Evolutionary conservation across 768 basidiomycete species (phyloP), one percentile per base, ranked within the genome.

Genomic region (Leucocoprinus sp.): DNA sequence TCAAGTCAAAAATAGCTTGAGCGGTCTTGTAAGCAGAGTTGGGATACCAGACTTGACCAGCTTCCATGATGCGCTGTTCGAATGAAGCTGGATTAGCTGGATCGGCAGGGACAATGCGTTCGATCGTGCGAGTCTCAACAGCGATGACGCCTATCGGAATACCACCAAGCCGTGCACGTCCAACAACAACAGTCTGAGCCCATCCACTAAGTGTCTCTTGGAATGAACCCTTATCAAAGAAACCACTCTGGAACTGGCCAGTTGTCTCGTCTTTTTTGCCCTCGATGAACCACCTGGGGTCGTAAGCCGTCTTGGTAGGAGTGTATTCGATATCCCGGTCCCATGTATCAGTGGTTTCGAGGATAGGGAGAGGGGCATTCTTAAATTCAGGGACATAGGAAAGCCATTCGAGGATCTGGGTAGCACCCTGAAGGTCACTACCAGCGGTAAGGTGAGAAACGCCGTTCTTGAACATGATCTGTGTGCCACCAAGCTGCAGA

Each of bases 381-480:
- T 84, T 91, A 55, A 70, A 68, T 57, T 85, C 86, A 8, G 96
- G 95, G 2, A 98, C 76, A 62, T 92, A 99, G 7, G 93, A 88
- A 49, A 99, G 61, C 92, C 96, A 99, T 54, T 92, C 79, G 36
- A 97, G 69, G 54, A 98, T 97, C 49, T 93, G 86, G 19, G 84
- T 82, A 12, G 93, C 92, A 48, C 96, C 96, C 63, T 98, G 90
- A 26, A 99, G 70, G 61, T 99, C 96, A 60, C 92, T 97, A 56
- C 79, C 79, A 26, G 96, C 93, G 3, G 91, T 93, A 48, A 98
- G 70, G 62, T 99, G 96, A 4, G 95, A 96, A 45, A 98, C 89
- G 66, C 96, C 96, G 60, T 99, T 99, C 80, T 97, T 97, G 80
- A 92, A 88, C 96, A 99, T 98, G 72, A 99, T 98, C 60, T 99